These are phyloP conservation scores for Rhodotorula sphaerocarpa DNA, from an alignment of 768 basidiomycete species.

Conservation along the genomic window DNA sequence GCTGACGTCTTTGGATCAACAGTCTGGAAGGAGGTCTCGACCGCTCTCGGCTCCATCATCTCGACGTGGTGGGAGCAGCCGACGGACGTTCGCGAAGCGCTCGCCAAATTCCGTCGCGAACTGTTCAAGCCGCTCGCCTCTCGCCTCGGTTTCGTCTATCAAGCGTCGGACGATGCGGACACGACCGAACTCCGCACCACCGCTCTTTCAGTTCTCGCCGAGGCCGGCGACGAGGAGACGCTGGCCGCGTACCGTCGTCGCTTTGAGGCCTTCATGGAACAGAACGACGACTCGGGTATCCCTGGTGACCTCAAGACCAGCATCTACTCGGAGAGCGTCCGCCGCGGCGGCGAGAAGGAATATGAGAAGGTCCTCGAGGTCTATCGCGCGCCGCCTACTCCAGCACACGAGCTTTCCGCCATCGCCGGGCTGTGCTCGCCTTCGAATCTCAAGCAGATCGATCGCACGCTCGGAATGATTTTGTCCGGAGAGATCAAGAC, in stretches of 20 bases:
- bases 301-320: constrained; percentile 64
- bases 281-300: constrained; percentile 66
- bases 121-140: constrained; percentile 64
- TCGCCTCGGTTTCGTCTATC: constrained; percentile 68
- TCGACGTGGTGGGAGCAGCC: constrained; percentile 77
- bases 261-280: constrained; percentile 62
- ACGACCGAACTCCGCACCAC: constrained; percentile 63
- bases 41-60: constrained; percentile 52
- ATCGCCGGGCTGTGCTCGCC: constrained; percentile 62
- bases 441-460: constrained; percentile 52
- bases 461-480: constrained; percentile 29
- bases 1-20: neutral
- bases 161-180: constrained; percentile 58
- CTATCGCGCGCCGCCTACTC: constrained; percentile 64
- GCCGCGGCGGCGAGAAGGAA: constrained; percentile 63
- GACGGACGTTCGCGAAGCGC: constrained; percentile 50
- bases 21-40: constrained; percentile 67
- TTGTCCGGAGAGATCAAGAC: constrained; percentile 53
- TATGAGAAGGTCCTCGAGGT: constrained; percentile 58
- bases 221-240: constrained; percentile 49
- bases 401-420: constrained; percentile 57
- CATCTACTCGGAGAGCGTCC: constrained; percentile 53
- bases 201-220: constrained; percentile 57
- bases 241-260: constrained; percentile 61
- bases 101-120: constrained; percentile 41